Percentiles rank a stretch among this genome's conserved stretches.
These are phyloP conservation scores for Alnus glutinosa DNA, from an alignment of 306 rosid genomes.

Conservation along the genomic window DNA sequence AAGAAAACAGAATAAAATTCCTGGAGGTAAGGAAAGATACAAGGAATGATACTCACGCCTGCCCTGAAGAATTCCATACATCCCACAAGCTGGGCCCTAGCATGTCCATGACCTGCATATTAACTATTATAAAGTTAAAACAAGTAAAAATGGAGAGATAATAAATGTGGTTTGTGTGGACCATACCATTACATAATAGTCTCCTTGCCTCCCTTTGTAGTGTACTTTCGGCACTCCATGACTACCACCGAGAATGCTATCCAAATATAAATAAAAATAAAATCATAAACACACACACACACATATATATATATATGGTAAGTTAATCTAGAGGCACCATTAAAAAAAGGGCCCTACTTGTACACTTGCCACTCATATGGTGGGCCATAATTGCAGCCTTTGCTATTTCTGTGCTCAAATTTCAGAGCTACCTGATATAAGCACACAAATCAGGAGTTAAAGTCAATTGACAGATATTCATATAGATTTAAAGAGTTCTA, in stretches of 20 bases:
- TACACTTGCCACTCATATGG: conserved; percentile 99
- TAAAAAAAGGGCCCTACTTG: conserved; percentile 56
- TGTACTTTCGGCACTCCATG: conserved; percentile 96
- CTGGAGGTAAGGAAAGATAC: neutral
- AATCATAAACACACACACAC: neutral
- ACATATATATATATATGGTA: neutral
- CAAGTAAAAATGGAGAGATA: neutral
- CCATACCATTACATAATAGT: conserved; percentile 86
- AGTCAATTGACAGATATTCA: neutral
- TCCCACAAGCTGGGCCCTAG: conserved; percentile 99
- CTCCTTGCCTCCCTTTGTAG: conserved; percentile 86
- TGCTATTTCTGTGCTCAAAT: conserved; percentile 94
- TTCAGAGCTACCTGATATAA: conserved; percentile 86
- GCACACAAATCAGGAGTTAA: conserved; percentile 6
- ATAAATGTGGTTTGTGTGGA: conserved; percentile 18
- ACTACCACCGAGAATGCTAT: conserved; percentile 94
- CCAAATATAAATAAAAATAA: conserved; percentile 21
- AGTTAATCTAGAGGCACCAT: neutral
- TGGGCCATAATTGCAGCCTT: conserved; percentile 93
- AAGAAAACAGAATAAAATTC: conserved; percentile 18
- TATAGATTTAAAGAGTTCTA: neutral
- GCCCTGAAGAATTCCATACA: conserved; percentile 94
- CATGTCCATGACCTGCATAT: conserved; percentile 93
- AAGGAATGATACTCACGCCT: conserved; percentile 65
- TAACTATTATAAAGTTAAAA: conserved; percentile 16